Base-by-base conservation (phyloP, 192 early-diverging fungal species). In the Entomortierella chlamydospora region DNA sequence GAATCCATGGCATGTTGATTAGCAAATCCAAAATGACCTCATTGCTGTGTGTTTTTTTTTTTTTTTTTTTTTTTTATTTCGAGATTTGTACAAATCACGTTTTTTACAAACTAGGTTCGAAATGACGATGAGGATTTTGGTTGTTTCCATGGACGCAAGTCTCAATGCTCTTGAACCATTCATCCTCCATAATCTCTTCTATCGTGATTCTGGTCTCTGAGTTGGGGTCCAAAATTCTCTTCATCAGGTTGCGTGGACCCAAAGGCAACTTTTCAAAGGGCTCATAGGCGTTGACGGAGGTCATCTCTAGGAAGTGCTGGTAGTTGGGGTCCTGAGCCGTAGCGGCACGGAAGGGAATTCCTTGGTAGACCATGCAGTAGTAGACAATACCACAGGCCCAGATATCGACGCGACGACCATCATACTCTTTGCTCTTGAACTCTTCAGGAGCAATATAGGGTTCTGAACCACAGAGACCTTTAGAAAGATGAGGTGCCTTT, bases 371-470 rank as follows among this genome's bases (percentile, higher is more conserved):
- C 86, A 94, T 88, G 22, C 91, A 90, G 79, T 93, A 97, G 87
- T 90, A 95, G n/a, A 98, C 95, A 20, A 99, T 93, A 45, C 94
- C 97, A 23, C 91, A 89, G 30, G 95, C 89, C 97, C 97, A 99
- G 45, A 99, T 87, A 72, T 99, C 97, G 8, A 96, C 91, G n/a
- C 88, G 82, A 71, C 95, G 91, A 11, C 91, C 93, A 81, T 99
- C 96, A 73, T 99, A 99, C 64, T 92, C 91, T 66, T 90, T 89
- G 50, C 76, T 81, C 6, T 58, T 61, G 67, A 92, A 95, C 80
- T 88, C 87, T 83, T 97, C 97, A 13, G 97, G 97, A 12, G 97
- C 96, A 87, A 98, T 98, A 74, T 98, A 99, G 18, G 96, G 96
- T 63, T 95, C 95, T 30, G 93, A 95, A 12, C 97, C 97, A 79